phyloP scores from a whole-genome alignment of 1,139 yeast genomes.

The Candida frijolesensis region DNA sequence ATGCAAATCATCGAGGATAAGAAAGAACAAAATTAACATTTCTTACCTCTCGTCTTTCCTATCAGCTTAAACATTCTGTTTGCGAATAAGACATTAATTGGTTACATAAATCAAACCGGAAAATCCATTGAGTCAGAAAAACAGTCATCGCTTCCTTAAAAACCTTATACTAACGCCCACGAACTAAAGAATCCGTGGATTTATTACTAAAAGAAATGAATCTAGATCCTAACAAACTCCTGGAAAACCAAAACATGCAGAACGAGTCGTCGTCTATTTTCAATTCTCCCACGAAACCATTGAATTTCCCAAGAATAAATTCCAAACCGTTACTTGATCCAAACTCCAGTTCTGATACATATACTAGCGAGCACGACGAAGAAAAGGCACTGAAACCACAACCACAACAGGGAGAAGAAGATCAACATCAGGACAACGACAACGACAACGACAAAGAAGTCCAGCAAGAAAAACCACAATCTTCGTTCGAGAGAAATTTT shows the following conservation, averaged over 20 bases:
- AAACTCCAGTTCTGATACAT: slow-evolving; percentile 48
- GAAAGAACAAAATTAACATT: background rate
- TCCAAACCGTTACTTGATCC: slow-evolving; percentile 23
- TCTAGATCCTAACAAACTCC: slow-evolving; percentile 15
- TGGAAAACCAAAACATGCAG: slow-evolving; percentile 7
- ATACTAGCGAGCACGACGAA: slow-evolving; percentile 32
- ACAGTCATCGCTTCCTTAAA: background rate
- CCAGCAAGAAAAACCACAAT: slow-evolving; percentile 5
- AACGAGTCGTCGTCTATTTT: slow-evolving; percentile 12
- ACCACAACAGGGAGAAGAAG: slow-evolving; percentile 4
- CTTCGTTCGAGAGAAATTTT: slow-evolving; percentile 32
- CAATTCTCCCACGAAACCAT: slow-evolving; percentile 41
- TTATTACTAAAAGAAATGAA: slow-evolving; percentile 29
- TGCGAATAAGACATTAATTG: background rate
- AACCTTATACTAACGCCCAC: slow-evolving; percentile 13
- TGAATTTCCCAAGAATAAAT: slow-evolving; percentile 27
- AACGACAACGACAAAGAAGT: background rate
- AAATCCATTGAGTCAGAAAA: background rate
- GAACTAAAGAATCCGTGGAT: slow-evolving; percentile 27
- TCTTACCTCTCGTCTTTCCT: background rate
- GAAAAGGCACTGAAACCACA: slow-evolving; percentile 4
- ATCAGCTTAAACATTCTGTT: background rate
- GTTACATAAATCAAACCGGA: background rate
- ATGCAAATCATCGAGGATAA: background rate
- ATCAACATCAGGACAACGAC: background rate